Conservation (phyloP, 2,329 filamentous ascomycete genomes). For the Pseudocercospora pini-densiflorae region DNA sequence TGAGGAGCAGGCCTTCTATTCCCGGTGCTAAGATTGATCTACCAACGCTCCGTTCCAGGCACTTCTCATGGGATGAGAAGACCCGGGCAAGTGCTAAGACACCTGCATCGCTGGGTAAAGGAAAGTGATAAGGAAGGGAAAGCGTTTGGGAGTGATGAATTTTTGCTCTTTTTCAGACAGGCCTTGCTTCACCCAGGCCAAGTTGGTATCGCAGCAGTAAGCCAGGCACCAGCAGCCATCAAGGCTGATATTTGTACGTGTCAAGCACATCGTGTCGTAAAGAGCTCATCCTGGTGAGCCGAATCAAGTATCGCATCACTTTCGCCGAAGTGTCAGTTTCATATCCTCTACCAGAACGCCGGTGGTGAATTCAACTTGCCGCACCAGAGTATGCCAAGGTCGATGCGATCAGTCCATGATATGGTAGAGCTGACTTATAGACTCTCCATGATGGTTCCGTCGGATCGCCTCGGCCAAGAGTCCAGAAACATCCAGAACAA, state of each 20-base stretch:
- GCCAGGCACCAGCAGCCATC: constrained; percentile 9
- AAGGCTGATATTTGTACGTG: constrained; percentile 5
- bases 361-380: neutral
- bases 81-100: constrained; percentile 48
- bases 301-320: neutral
- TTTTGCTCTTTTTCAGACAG: neutral
- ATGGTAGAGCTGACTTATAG: constrained; percentile 62
- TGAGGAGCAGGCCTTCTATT: constrained; percentile 43
- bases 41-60: constrained; percentile 55
- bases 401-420: constrained; percentile 40
- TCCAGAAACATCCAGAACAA: constrained; percentile 86
- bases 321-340: neutral
- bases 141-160: neutral
- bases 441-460: constrained; percentile 95
- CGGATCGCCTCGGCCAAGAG: constrained; percentile 90
- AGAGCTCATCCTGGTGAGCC: neutral
- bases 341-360: constrained; percentile 10
- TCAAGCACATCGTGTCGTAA: neutral
- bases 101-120: constrained; percentile 50
- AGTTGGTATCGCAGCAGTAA: neutral
- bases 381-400: neutral
- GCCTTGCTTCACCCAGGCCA: neutral
- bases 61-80: constrained; percentile 41
- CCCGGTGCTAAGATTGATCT: constrained; percentile 40
- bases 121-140: constrained; percentile 7